Conservation (phyloP, 1,284 basidiomycete species). For the Leccinum subatratum region DNA sequence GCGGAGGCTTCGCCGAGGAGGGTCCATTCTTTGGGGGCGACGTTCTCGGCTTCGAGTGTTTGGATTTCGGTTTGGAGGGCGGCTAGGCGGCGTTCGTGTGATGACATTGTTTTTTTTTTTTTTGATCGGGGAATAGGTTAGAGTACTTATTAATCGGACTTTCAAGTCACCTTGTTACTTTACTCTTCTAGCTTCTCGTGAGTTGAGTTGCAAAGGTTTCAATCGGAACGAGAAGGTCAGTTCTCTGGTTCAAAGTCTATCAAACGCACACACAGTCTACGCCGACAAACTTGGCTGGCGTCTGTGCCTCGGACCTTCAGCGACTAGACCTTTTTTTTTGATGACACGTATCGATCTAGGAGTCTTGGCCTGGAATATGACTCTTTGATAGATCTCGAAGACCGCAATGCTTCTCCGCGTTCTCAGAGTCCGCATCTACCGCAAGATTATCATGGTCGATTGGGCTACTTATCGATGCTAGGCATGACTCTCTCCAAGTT, state of each 20-base stretch:
- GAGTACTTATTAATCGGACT: no score
- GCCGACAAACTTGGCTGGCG: not conserved
- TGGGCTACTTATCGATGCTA: not conserved
- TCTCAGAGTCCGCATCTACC: not conserved
- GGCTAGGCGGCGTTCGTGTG: slow-evolving; percentile 61
- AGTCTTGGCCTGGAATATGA: not conserved
- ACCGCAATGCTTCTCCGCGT: not conserved
- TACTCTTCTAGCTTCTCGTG: no score
- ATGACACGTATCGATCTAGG: not conserved
- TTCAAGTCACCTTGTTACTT: no score
- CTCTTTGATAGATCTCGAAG: not conserved
- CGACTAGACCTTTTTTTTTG: not conserved
- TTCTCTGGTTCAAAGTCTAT: no score
- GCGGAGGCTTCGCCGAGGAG: slow-evolving; percentile 88
- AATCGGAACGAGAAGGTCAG: no score
- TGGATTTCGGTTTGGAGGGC: slow-evolving; percentile 65
- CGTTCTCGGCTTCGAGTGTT: slow-evolving; percentile 66
- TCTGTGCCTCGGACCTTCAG: not conserved
- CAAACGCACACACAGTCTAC: no score
- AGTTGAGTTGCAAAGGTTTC: no score
- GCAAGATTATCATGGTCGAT: not conserved
- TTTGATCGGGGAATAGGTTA: not conserved
- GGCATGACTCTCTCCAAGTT: not conserved
- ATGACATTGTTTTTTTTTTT: slow-evolving; percentile 33
- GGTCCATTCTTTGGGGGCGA: slow-evolving; percentile 79